phyloP scores from a whole-genome alignment of 176 grass and related monocot species.

The maize (Zea mays) region Zm-B73-REFERENCE-NAM-5.0 NC_050097.1:209397501-209398000 shows the following conservation, averaged over 20 bases:
- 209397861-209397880: slow-evolving; percentile 7
- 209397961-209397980: slow-evolving; percentile 17
- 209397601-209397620: too few relatives aligned
- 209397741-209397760: background rate
- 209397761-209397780: background rate
- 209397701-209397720: too few relatives aligned
- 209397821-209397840: background rate
- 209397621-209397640: too few relatives aligned
- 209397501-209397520: too few relatives aligned
- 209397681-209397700: too few relatives aligned
- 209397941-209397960: slow-evolving; percentile 46
- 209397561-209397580: too few relatives aligned
- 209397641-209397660: too few relatives aligned
- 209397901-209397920: slow-evolving; percentile 34
- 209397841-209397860: background rate
- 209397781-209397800: background rate
- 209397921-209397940: slow-evolving; percentile 15
- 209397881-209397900: slow-evolving; percentile 52
- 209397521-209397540: too few relatives aligned
- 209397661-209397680: too few relatives aligned
- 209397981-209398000: slow-evolving; percentile 37
- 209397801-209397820: background rate
- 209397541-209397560: too few relatives aligned
- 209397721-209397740: too few relatives aligned
- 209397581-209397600: too few relatives aligned